Evolutionary conservation across 2,329 filamentous ascomycete genomes (phyloP).

Genomic region (Apiospora arundinis): DNA sequence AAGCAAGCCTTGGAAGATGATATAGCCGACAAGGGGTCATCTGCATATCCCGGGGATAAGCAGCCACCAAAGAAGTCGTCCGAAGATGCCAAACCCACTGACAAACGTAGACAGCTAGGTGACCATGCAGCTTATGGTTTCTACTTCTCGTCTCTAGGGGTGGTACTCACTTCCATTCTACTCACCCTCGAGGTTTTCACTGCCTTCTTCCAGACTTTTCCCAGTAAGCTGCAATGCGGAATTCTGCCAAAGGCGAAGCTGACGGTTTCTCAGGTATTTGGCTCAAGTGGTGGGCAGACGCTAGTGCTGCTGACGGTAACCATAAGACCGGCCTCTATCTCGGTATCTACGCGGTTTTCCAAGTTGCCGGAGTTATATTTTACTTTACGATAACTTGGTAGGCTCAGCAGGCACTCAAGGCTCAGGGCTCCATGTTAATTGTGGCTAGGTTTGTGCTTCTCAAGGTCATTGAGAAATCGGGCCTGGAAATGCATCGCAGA

Average conservation of each 20-base stretch:
- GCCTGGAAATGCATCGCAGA: conserved; percentile 9
- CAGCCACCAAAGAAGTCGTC: not conserved
- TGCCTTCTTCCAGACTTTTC: conserved; percentile 22
- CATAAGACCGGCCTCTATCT: conserved; percentile 43
- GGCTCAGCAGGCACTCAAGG: not conserved
- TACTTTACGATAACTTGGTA: conserved; percentile 35
- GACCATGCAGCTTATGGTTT: conserved; percentile 22
- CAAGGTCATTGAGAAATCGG: conserved; percentile 19
- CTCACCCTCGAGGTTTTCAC: conserved; percentile 16
- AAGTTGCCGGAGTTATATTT: conserved; percentile 33
- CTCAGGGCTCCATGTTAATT: not conserved
- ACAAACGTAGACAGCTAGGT: conserved; percentile 23
- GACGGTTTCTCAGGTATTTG: conserved; percentile 44
- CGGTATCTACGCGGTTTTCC: conserved; percentile 42
- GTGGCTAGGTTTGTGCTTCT: conserved; percentile 5
- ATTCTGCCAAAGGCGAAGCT: conserved; percentile 9
- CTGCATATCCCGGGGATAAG: not conserved
- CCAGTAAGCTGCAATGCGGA: not conserved
- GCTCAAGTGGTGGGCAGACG: conserved; percentile 56
- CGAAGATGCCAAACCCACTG: not conserved
- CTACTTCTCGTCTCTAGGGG: conserved; percentile 23
- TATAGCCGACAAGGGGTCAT: not conserved
- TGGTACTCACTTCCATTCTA: conserved; percentile 24
- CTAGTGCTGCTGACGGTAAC: conserved; percentile 46
- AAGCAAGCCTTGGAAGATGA: not conserved